Evolutionary conservation across 805 yeast species (phyloP), one percentile per base, ranked within the genome.

Genomic region (Hanseniaspora guilliermondii): DNA sequence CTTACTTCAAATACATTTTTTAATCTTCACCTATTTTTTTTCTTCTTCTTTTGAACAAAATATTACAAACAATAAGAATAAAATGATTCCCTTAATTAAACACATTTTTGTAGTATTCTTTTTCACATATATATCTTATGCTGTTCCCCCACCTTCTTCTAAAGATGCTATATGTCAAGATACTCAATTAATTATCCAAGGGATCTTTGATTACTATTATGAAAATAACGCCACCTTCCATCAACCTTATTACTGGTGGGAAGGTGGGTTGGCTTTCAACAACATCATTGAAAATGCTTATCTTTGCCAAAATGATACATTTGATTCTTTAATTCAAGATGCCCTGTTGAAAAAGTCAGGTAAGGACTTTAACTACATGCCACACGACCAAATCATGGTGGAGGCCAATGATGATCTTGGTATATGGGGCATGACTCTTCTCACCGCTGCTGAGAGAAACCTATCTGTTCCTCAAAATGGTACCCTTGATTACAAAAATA

Each of bases 401-500:
- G 97, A 91, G 70, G 98, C 97, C 62, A 91, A 91, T 65, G 98
- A 91, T 74, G 97, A 91, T 73, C 97, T 93, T 71, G 96, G 86
- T 1, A 87, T 91, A 66, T 91, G 97, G 97, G 97, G 96, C 4
- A 73, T 93, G 57, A 84, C 95, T 1, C 94, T 81, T 2, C 86
- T 91, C 83, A 82, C 79, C 32, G 97, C 97, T 0, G 94, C 94
- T 0, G 97, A 91, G 67, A 75, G 83, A 64, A 87, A 87, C 68
- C 87, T 88, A 64, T 71, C 86, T 1, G 79, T 82, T 61, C 88
- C 94, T 2, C 70, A 16, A 16, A 42, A 42, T 24, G 46, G 46
- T 4, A 42, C 46, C 7, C n/a, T 42, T 5, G 35, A 22, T 0
- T 42, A 42, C 11, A 8, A 25, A 3, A 27, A 42, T 35, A 42